Percentiles rank a stretch among this genome's conserved stretches.
phyloP scores from a whole-genome alignment of 768 basidiomycete genomes.

The Cystofilobasidium ferigula region DNA sequence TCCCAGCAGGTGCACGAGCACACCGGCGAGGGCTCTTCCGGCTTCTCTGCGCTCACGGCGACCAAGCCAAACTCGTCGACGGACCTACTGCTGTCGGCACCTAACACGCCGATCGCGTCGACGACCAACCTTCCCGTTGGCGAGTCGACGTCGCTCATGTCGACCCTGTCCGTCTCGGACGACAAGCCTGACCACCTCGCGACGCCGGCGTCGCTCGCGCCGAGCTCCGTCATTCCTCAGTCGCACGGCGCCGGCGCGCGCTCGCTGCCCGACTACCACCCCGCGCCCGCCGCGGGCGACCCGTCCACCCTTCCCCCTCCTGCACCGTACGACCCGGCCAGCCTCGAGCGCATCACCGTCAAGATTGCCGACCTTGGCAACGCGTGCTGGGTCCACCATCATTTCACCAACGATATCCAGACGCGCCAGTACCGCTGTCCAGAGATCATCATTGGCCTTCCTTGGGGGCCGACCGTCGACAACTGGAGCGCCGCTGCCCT shows the following conservation, averaged over 20 bases:
- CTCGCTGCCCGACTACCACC: slow-evolving; percentile 24
- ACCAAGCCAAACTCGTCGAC: neutral
- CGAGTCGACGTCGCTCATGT: slow-evolving; percentile 33
- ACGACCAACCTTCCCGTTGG: slow-evolving; percentile 31
- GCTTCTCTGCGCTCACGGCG: slow-evolving; percentile 51
- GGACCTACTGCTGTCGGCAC: slow-evolving; percentile 3
- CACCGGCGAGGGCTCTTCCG: neutral
- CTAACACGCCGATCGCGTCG: slow-evolving; percentile 22
- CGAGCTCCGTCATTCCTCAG: slow-evolving; percentile 15
- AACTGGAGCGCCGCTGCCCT: slow-evolving; percentile 94
- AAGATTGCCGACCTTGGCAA: slow-evolving; percentile 99
- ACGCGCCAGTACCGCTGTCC: slow-evolving; percentile 95
- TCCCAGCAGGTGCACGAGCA: slow-evolving; percentile 15
- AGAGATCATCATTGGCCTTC: slow-evolving; percentile 90
- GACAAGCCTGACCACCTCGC: neutral
- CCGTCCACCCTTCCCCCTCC: slow-evolving; percentile 40
- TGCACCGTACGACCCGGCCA: slow-evolving; percentile 32
- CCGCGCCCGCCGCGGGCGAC: slow-evolving; percentile 40
- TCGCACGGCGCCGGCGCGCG: slow-evolving; percentile 28
- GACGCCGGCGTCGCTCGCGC: slow-evolving; percentile 3
- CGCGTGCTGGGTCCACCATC: slow-evolving; percentile 82
- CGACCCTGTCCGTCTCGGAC: slow-evolving; percentile 19
- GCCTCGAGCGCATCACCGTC: slow-evolving; percentile 71
- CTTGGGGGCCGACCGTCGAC: slow-evolving; percentile 91
- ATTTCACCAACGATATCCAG: slow-evolving; percentile 84